phyloP scores from a whole-genome alignment of 129 eudicot genomes.

The Saussurea involucrata region DNA sequence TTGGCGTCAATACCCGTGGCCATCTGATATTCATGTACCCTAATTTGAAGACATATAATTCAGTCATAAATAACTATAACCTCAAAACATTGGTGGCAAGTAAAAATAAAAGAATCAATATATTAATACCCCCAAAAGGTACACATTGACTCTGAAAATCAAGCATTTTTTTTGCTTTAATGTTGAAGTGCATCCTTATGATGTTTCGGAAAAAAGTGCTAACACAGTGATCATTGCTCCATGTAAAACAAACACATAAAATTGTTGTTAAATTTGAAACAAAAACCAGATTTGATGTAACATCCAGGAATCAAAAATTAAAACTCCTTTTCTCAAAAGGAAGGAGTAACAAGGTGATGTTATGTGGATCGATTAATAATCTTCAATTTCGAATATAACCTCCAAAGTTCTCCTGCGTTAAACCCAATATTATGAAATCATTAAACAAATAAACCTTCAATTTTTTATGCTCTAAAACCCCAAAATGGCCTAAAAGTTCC shows the following conservation, averaged over 20 bases:
- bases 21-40: conserved; percentile 66
- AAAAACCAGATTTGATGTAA: background rate
- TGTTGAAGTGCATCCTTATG: background rate
- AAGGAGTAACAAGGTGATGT: background rate
- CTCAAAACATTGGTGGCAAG: background rate
- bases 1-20: conserved; percentile 82
- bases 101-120: background rate
- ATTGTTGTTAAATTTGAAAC: background rate
- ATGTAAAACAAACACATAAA: background rate
- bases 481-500: background rate
- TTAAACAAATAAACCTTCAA: background rate
- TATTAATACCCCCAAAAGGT: background rate
- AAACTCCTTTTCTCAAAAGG: background rate
- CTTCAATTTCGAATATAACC: background rate
- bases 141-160: background rate
- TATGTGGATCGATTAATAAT: background rate
- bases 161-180: background rate
- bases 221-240: background rate
- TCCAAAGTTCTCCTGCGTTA: background rate
- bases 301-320: background rate
- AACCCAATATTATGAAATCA: background rate
- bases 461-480: background rate
- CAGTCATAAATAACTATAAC: background rate
- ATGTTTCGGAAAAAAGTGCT: background rate
- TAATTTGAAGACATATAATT: background rate